These are phyloP conservation scores for Ustilaginoidea virens DNA, from an alignment of 2,329 filamentous ascomycete genomes.

Conservation along the genomic window DNA sequence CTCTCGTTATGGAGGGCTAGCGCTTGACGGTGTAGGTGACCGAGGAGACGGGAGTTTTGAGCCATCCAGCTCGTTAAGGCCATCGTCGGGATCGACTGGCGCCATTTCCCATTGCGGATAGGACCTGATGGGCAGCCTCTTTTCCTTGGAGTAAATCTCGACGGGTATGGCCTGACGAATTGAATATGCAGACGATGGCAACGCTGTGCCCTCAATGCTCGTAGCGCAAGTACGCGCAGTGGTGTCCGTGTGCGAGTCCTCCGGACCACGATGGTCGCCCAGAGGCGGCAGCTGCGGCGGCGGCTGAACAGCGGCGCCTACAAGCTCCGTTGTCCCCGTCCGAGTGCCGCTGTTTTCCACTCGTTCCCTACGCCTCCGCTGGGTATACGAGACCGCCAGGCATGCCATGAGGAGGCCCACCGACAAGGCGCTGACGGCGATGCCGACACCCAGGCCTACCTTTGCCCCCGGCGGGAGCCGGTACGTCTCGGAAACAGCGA, in stretches of 20 bases:
- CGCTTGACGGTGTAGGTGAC: not conserved
- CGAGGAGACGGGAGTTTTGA: not conserved
- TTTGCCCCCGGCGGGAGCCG: conserved; percentile 33
- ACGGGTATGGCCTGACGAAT: conserved; percentile 34
- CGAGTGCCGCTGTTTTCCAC: no score
- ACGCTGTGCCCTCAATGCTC: no score
- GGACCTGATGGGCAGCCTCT: not conserved
- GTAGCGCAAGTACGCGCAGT: no score
- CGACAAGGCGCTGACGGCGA: conserved; percentile 26
- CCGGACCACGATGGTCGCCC: no score
- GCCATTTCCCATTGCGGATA: not conserved
- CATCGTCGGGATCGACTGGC: conserved; percentile 7
- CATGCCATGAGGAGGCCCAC: conserved; percentile 29
- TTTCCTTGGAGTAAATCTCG: conserved; percentile 31
- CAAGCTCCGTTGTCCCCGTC: no score
- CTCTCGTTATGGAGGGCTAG: not conserved
- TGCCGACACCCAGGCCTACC: conserved; percentile 40
- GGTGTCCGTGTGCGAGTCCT: no score
- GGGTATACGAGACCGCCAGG: no score
- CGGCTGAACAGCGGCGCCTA: no score
- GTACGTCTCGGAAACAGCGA: conserved; percentile 12
- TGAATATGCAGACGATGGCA: no score
- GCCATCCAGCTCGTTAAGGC: conserved; percentile 30
- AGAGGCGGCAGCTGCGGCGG: no score
- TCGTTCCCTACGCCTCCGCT: no score